Evolutionary conservation across 805 yeast species (phyloP).

Genomic region (Candida saitoana): DNA sequence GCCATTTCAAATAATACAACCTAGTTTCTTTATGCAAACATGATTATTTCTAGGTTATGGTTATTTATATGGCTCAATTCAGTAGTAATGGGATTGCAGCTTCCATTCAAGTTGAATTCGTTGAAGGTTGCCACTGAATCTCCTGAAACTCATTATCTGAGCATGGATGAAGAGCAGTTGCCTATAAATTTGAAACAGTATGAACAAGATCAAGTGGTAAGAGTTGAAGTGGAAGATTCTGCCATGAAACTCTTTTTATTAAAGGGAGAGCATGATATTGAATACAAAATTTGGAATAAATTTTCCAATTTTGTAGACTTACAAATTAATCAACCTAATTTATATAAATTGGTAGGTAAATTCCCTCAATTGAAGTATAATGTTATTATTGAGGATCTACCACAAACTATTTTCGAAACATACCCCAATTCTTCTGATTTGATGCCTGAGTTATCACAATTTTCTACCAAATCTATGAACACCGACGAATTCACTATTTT

Average conservation of each 20-base stretch:
- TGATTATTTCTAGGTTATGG: neutral
- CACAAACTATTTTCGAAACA: conserved; percentile 54
- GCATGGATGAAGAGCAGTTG: conserved; percentile 20
- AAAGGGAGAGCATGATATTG: conserved; percentile 6
- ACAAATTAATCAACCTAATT: conserved; percentile 19
- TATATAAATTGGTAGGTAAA: conserved; percentile 17
- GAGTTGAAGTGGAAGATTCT: conserved; percentile 26
- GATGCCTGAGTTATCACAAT: neutral
- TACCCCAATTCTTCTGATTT: conserved; percentile 32
- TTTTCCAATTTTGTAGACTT: conserved; percentile 12
- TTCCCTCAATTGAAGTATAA: conserved; percentile 25
- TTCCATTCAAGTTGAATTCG: neutral
- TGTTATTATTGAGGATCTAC: conserved; percentile 53
- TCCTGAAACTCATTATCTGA: conserved; percentile 25
- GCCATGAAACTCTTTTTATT: conserved; percentile 14
- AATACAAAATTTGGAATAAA: conserved; percentile 47
- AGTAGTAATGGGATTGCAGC: neutral
- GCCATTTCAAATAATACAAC: neutral
- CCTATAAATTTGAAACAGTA: conserved; percentile 43
- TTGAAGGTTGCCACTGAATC: neutral
- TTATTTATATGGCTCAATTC: conserved; percentile 1
- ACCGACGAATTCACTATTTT: conserved; percentile 1
- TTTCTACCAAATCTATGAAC: conserved; percentile 1
- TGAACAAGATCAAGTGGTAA: conserved; percentile 39
- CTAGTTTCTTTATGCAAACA: neutral